These are phyloP conservation scores for Colletotrichum eremochloae DNA, from an alignment of 2,329 filamentous ascomycete genomes.

Conservation along the genomic window DNA sequence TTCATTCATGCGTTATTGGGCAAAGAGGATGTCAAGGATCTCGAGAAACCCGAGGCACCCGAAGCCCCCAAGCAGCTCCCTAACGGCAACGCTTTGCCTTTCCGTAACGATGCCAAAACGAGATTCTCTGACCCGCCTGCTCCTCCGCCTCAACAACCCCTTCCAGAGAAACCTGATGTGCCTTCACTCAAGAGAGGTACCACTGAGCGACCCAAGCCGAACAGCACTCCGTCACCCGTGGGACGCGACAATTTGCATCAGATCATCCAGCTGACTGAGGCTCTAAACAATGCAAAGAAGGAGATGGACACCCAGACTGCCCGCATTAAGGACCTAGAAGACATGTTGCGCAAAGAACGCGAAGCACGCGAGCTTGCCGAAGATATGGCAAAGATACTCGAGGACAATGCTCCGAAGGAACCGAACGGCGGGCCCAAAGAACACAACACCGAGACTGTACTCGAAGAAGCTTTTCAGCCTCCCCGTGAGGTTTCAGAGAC, in stretches of 20 bases:
- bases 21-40: slow-evolving; percentile 75
- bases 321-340: slow-evolving; percentile 85
- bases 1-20: slow-evolving; percentile 84
- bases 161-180: slow-evolving; percentile 92
- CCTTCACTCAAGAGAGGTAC: slow-evolving; percentile 80
- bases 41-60: slow-evolving; percentile 63
- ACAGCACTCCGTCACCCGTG: slow-evolving; percentile 68
- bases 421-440: slow-evolving; percentile 55
- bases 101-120: slow-evolving; percentile 81
- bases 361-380: slow-evolving; percentile 87
- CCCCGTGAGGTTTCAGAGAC: slow-evolving; percentile 52
- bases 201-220: slow-evolving; percentile 78
- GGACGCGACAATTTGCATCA: slow-evolving; percentile 73
- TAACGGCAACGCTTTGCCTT: slow-evolving; percentile 66
- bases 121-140: slow-evolving; percentile 94
- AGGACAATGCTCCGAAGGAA: slow-evolving; percentile 62
- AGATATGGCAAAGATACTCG: slow-evolving; percentile 79
- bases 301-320: slow-evolving; percentile 88
- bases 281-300: slow-evolving; percentile 84
- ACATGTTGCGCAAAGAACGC: slow-evolving; percentile 82
- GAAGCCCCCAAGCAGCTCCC: slow-evolving; percentile 64
- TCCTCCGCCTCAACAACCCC: slow-evolving; percentile 90
- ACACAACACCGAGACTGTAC: slow-evolving; percentile 54
- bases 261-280: slow-evolving; percentile 86
- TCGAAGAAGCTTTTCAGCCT: slow-evolving; percentile 63